Evolutionary conservation across 768 basidiomycete species (phyloP).

Genomic region (Kwoniella shandongensis): DNA sequence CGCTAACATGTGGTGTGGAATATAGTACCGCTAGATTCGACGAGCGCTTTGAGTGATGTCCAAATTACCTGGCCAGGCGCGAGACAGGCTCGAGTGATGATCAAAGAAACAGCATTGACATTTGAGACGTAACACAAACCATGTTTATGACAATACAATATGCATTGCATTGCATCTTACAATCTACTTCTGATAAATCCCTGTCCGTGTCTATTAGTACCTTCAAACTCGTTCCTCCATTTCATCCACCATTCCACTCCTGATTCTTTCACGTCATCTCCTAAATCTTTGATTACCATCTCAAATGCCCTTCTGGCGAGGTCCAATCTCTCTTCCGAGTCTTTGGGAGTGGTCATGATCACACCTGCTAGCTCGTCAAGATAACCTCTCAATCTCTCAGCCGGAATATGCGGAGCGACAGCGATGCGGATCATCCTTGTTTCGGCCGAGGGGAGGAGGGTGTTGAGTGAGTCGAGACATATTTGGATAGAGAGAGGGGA

Average conservation of each 20-base stretch:
- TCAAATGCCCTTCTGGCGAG: slow-evolving; percentile 19
- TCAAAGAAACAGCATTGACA: slow-evolving; percentile 76
- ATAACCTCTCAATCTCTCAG: neutral
- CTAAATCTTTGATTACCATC: slow-evolving; percentile 28
- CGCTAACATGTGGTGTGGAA: too few relatives aligned
- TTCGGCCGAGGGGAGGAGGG: neutral
- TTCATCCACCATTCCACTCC: slow-evolving; percentile 37
- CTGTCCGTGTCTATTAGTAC: neutral
- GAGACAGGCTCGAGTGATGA: slow-evolving; percentile 76
- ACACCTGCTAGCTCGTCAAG: slow-evolving; percentile 21
- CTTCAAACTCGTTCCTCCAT: slow-evolving; percentile 14
- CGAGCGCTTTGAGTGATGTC: slow-evolving; percentile 69
- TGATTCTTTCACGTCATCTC: slow-evolving; percentile 19
- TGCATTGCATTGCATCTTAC: too few relatives aligned
- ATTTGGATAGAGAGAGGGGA: neutral
- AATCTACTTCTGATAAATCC: slow-evolving; percentile 5
- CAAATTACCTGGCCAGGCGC: slow-evolving; percentile 81
- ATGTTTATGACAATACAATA: too few relatives aligned
- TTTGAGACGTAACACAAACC: slow-evolving; percentile 81
- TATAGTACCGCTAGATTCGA: slow-evolving; percentile 62
- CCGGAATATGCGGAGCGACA: slow-evolving; percentile 13
- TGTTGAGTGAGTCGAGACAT: neutral
- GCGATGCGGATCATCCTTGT: slow-evolving; percentile 4
- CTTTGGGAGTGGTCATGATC: neutral
- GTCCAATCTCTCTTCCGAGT: slow-evolving; percentile 18